phyloP scores from a whole-genome alignment of 352 stramenopile genomes.

The Peronospora destructor region DNA sequence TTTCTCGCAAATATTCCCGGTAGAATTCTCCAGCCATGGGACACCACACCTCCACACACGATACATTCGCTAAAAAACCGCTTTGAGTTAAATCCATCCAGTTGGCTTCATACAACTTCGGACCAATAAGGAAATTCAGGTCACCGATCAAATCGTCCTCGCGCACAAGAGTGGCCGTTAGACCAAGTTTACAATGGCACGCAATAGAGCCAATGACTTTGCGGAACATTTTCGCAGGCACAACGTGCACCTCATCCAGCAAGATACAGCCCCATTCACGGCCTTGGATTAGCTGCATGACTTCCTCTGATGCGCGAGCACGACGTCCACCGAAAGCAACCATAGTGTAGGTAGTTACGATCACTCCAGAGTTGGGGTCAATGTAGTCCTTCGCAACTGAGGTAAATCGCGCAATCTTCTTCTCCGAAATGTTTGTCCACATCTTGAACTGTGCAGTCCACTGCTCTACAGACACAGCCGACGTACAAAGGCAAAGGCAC shows the following conservation, averaged over 20 bases:
- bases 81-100: constrained; percentile 99
- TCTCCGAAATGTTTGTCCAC: constrained; percentile 92
- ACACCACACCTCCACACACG: constrained; percentile 98
- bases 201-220: constrained; percentile 91
- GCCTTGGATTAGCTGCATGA: constrained; percentile 94
- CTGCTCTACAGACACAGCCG: constrained; percentile 95
- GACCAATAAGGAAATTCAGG: constrained; percentile 99
- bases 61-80: constrained; percentile 96
- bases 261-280: constrained; percentile 98
- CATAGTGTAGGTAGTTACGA: constrained; percentile 99
- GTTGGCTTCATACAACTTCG: constrained; percentile 95
- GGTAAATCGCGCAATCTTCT: constrained; percentile 82
- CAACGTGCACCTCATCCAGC: constrained; percentile 96
- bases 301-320: constrained; percentile 85
- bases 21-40: constrained; percentile 98
- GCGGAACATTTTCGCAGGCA: constrained; percentile 98
- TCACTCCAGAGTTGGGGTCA: constrained; percentile 77
- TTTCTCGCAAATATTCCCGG: constrained; percentile 82
- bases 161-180: constrained; percentile 98
- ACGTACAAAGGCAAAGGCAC: constrained; percentile 96
- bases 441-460: constrained; percentile 98
- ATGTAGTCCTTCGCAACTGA: constrained; percentile 81
- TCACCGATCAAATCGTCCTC: constrained; percentile 99
- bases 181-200: constrained; percentile 95
- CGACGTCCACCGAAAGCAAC: constrained; percentile 91